phyloP scores from a whole-genome alignment of 208 protist species.

The Leishmania martiniquensis region DNA sequence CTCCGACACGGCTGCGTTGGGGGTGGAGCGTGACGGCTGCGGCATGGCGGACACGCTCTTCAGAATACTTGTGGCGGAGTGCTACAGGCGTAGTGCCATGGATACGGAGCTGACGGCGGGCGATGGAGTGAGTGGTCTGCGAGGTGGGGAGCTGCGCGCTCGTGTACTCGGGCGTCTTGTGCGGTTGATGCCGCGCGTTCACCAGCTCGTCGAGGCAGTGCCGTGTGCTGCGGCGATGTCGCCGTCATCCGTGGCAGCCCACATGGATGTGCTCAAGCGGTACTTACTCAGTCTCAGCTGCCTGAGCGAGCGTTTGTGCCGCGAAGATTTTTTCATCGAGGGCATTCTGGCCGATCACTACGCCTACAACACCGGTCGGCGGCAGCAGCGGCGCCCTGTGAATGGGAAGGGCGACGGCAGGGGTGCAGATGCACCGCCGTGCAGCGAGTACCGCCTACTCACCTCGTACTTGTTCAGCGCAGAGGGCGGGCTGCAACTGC shows the following conservation, averaged over 20 bases:
- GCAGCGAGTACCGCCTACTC: constrained; percentile 34
- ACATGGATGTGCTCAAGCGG: constrained; percentile 22
- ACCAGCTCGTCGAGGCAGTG: constrained; percentile 4
- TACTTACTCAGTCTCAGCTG: constrained; percentile 45
- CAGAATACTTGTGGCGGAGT: constrained; percentile 21
- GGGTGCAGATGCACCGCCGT: neutral
- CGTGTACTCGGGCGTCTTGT: constrained; percentile 39
- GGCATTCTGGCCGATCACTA: constrained; percentile 46
- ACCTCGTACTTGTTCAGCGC: constrained; percentile 71
- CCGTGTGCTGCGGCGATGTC: neutral
- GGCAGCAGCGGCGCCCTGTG: neutral
- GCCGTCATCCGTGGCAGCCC: neutral
- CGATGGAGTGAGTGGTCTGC: constrained; percentile 15
- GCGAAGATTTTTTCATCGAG: constrained; percentile 39
- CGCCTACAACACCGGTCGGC: constrained; percentile 29
- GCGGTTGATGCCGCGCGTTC: constrained; percentile 36
- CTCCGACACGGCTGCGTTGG: neutral
- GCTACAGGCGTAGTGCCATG: constrained; percentile 19
- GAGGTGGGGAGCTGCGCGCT: constrained; percentile 20
- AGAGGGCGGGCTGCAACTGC: constrained; percentile 61
- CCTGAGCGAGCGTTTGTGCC: constrained; percentile 46
- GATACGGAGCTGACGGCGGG: constrained; percentile 7
- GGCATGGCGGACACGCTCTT: constrained; percentile 1
- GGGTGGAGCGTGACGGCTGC: neutral
- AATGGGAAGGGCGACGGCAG: neutral